Conservation (phyloP, 2,329 filamentous ascomycete species). For the Exophiala sp. region DNA sequence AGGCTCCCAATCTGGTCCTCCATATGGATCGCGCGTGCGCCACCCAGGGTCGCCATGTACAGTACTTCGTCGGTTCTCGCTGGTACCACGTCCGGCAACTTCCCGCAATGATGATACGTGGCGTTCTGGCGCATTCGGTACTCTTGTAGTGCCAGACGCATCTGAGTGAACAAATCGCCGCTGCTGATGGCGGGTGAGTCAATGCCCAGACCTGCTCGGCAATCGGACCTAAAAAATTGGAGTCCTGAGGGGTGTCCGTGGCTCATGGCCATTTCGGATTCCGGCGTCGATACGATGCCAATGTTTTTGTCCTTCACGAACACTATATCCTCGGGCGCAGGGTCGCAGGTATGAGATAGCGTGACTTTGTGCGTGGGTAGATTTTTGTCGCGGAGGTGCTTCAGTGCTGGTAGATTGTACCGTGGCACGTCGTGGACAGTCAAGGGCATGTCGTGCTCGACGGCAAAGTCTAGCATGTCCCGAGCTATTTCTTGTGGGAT, state of each 20-base stretch:
- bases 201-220: conserved; percentile 29
- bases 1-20: conserved; percentile 44
- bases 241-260: conserved; percentile 30
- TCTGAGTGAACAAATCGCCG: conserved; percentile 29
- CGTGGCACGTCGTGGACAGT: conserved; percentile 29
- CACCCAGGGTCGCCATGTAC: conserved; percentile 48
- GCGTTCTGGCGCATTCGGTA: conserved; percentile 32
- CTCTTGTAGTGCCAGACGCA: conserved; percentile 31
- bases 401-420: conserved; percentile 24
- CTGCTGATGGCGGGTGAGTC: conserved; percentile 33
- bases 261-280: conserved; percentile 51
- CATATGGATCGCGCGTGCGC: conserved; percentile 44
- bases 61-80: conserved; percentile 43
- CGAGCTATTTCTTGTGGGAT: conserved; percentile 22
- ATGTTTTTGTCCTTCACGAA: conserved; percentile 19
- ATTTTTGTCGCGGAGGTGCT: conserved; percentile 2
- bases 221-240: conserved; percentile 33
- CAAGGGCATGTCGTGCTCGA: conserved; percentile 25
- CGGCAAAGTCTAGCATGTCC: conserved; percentile 4
- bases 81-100: conserved; percentile 29
- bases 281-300: conserved; percentile 45
- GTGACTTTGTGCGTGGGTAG: conserved; percentile 28
- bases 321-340: conserved; percentile 25
- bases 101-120: conserved; percentile 27
- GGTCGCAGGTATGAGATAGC: conserved; percentile 39